Evolutionary conservation across 2,329 filamentous ascomycete genomes (phyloP), one percentile per base, ranked within the genome.

Genomic region (Chalaropsis thielavioides): DNA sequence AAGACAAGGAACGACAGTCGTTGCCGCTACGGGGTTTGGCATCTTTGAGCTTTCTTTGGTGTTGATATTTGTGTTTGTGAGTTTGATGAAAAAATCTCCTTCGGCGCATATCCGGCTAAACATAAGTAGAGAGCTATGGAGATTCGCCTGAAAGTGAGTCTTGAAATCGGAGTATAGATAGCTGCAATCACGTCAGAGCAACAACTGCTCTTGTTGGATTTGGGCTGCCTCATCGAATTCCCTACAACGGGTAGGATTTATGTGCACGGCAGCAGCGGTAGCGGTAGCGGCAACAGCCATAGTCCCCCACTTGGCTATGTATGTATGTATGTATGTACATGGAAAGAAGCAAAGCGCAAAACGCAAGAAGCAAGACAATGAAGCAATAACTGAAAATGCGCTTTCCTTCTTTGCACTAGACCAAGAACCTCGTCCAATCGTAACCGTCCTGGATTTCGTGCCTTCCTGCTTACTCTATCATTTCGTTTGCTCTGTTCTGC

Each of bases 401-500:
- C 40, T 62, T 38, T 58, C 60, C 43, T 44, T 62, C 54, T 49
- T 54, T 38, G 51, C 65, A 58, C 54, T 59, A 49, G 56, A n/a
- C 22, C 35, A 51, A 24, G 19, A 15, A 51, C 13, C 46, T 22
- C n/a, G 10, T 19, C 46, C 46, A 51, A 51, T 27, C 19, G n/a
- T 24, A 51, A 51, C 24, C 24, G 24, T 15, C 4, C 19, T 15
- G 35, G 17, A 10, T 38, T 38, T 17, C 60, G 35, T 62, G 4
- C 13, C 41, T 41, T 17, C n/a, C 35, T 10, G 27, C 27, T 38
- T 61, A 56, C 22, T 54, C 49, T 31, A 56, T n/a, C 3, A 22
- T 13, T 51, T 51, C 19, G 22, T 51, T 24, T 51, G 46, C 8
- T 51, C n/a, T 11, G n/a, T 56, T 17, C 17, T 31, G 22, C 17